Evolutionary conservation across 345 rosid genomes (phyloP), one percentile per base, ranked within the genome.

Genomic region (Clausena lansium): DNA sequence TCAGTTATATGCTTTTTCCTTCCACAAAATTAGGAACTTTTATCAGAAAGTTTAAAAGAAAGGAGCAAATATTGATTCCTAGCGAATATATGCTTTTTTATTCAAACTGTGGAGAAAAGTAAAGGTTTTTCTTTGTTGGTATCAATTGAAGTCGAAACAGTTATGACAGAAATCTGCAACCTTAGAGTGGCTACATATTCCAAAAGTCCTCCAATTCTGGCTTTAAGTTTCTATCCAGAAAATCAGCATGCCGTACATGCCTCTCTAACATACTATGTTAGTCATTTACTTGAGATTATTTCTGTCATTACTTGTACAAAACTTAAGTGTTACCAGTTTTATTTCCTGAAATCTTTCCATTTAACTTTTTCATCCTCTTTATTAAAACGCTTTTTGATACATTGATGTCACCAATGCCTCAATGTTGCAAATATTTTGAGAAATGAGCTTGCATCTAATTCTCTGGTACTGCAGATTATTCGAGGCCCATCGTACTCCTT

Each of bases 401-500:
- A 50, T 62, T 65, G 6, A 69, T 73, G 54, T 13, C 36, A 28
- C 64, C n/a, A 64, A 45, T 20, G 58, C 60, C 7, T 73, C 30
- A 73, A 45, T 25, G 57, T 11, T 70, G 67, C 28, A 25, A 73
- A 30, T 52, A 25, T 70, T 69, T 70, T 70, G 22, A 58, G 39
- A 61, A 45, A 47, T 77, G 71, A 77, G 28, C 25, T 81, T 72
- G 77, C 68, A 3, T 57, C 74, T 75, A 60, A 80, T 82, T 69
- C 55, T 76, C 59, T 68, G 83, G 80, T 39, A 52, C 77, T 82
- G 78, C 92, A 96, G 99, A 96, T 92, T 79, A 78, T 86, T 77
- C 90, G 97, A 54, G 88, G 91, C 41, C 80, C 89, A 32, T 63
- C 93, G 2, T 94, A 88, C 83, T 91, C 94, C 63, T 96, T 96